Evolutionary conservation across 371 early-diverging fungal species (phyloP).

Genomic region (Mucor piriformis): DNA sequence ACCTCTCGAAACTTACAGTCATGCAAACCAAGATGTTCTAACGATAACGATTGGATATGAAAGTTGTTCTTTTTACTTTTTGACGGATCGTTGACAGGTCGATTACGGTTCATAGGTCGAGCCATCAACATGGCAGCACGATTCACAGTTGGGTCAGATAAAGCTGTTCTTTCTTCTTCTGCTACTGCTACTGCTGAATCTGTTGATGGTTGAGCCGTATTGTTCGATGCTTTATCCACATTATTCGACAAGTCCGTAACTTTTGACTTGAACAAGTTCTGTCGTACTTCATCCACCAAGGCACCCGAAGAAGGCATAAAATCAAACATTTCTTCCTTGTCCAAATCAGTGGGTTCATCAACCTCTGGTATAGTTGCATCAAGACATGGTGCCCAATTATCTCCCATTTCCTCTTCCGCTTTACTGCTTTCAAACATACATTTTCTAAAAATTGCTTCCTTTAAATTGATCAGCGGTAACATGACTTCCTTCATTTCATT

Average conservation of each 20-base stretch:
- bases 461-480: background rate
- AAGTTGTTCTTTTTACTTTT: background rate
- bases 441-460: background rate
- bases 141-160: too few species aligned
- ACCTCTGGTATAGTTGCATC: background rate
- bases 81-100: too few species aligned
- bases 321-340: background rate
- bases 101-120: too few species aligned
- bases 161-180: too few species aligned
- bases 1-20: background rate
- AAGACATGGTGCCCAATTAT: background rate
- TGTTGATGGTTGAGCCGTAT: too few species aligned
- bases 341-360: background rate
- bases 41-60: background rate
- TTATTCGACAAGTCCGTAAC: too few species aligned
- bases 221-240: too few species aligned
- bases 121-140: too few species aligned
- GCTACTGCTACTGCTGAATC: too few species aligned
- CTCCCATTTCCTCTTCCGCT: background rate
- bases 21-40: constrained; percentile 1
- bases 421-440: background rate
- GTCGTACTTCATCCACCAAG: too few species aligned
- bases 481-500: background rate
- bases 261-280: too few species aligned
- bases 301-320: too few species aligned